Conservation (phyloP, 2,329 filamentous ascomycete species). For the Bipolaris gigantea region DNA sequence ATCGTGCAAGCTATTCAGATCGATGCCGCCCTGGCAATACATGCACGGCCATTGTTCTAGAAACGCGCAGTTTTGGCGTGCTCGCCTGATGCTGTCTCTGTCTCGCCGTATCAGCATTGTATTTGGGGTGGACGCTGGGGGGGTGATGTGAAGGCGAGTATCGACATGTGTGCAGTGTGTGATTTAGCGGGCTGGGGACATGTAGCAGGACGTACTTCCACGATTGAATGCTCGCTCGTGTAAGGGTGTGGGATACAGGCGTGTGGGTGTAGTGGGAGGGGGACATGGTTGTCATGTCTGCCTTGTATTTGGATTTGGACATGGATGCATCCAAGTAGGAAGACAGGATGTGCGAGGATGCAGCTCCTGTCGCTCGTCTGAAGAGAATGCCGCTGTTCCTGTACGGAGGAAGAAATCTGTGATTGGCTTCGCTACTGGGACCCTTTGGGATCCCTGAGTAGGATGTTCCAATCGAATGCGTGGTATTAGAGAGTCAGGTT, state of each 20-base stretch:
- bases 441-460: background rate
- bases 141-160: too few relatives aligned
- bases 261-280: background rate
- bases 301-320: background rate
- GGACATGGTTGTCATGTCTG: background rate
- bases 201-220: constrained; percentile 1
- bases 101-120: background rate
- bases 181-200: background rate
- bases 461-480: background rate
- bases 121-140: background rate
- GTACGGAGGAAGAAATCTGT: background rate
- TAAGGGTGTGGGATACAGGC: background rate
- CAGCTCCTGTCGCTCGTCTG: too few relatives aligned
- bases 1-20: background rate
- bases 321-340: too few relatives aligned
- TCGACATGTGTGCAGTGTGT: background rate
- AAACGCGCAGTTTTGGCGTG: background rate
- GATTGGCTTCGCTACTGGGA: background rate
- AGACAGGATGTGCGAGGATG: background rate
- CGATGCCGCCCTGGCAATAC: constrained; percentile 2
- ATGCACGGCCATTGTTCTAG: constrained; percentile 9
- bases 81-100: background rate
- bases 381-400: background rate
- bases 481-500: background rate
- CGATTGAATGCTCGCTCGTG: background rate